A percentile compares a stretch with the other conserved stretches of the same genome.
These are phyloP conservation scores for Cylindrodendrum hubeiense DNA, from an alignment of 2,329 filamentous ascomycete species.

Conservation along the genomic window DNA sequence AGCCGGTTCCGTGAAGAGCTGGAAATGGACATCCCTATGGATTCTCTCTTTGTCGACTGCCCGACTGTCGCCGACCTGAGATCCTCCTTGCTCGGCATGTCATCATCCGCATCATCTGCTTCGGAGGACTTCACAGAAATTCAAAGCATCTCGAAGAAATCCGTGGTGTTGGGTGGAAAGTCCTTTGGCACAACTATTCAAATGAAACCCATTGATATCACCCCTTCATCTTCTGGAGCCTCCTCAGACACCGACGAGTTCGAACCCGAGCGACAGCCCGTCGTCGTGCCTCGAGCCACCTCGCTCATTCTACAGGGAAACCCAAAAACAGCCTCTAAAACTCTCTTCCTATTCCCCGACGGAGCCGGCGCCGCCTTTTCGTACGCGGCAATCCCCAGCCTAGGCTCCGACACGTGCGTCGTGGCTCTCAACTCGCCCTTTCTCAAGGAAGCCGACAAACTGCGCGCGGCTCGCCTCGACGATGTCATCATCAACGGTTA, in stretches of 20 bases:
- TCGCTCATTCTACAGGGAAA: neutral
- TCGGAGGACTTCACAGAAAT: too few species aligned
- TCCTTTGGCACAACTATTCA: too few species aligned
- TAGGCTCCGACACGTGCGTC: neutral
- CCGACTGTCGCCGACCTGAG: constrained; percentile 66
- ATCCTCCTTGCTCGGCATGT: too few species aligned
- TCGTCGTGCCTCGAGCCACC: too few species aligned
- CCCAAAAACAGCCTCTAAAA: neutral
- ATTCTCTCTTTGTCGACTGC: constrained; percentile 64
- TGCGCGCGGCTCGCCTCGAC: too few species aligned
- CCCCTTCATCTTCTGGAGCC: too few species aligned
- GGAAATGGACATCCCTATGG: constrained; percentile 65
- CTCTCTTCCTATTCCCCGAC: neutral
- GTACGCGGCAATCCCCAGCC: neutral
- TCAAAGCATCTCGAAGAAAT: too few species aligned
- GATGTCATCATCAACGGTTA: neutral
- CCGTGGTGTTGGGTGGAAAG: too few species aligned
- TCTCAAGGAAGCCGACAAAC: neutral
- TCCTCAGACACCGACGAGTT: neutral
- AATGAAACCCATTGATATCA: too few species aligned
- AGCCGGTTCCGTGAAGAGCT: constrained; percentile 70
- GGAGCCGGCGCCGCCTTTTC: neutral
- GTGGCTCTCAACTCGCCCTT: neutral
- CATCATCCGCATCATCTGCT: too few species aligned
- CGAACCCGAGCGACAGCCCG: neutral